Evolutionary conservation across 2,329 filamentous ascomycete species (phyloP), one percentile per base, ranked within the genome.

Genomic region (Alternaria sp.): DNA sequence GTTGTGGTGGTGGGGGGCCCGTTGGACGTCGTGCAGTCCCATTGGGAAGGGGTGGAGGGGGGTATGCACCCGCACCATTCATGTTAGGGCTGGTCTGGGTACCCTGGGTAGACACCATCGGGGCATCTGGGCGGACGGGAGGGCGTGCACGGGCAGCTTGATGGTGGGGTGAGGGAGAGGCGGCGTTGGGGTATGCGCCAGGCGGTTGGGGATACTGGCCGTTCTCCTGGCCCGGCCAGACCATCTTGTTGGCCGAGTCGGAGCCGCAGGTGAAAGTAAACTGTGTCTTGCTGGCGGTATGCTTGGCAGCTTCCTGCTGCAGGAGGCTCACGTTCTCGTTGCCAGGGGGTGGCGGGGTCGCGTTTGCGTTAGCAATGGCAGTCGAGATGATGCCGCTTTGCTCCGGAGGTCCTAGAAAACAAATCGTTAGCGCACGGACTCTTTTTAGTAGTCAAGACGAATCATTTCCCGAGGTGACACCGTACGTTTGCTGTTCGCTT

Each of bases 231-330:
- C 89, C 88, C 43, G 91, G 91, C 89, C 91, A 92, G 52, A 89
- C 88, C 76, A 93, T 87, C 57, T 90, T 88, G 60, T 90, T 92
- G 1, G 92, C 89, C 38, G 93, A 92, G 75, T 95, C 93, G 1
- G 94, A 94, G 72, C 96, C 92, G 79, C 93, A 97, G 12, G 93
- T 96, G 75, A 99, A 99, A 9, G 95, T 99, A 77, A 99, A 99
- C 70, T 97, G 93, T 0, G 91, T 91, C 57, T 93, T 92, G 6
- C 90, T 87, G 5, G 91, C 88, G 36, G 86, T 88, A 4, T 86
- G 89, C 59, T 83, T 83, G 6, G 83, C 79, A 18, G 86, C 81
- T 76, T 91, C 88, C 74, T 92, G 90, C 58, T 92, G 89, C 49
- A 96, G 81, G 61, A 94, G 84, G 77, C 91, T 94, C 64, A 90